Base-by-base conservation (phyloP, 2,329 filamentous ascomycete species). In the Rhynchosporium agropyri region DNA sequence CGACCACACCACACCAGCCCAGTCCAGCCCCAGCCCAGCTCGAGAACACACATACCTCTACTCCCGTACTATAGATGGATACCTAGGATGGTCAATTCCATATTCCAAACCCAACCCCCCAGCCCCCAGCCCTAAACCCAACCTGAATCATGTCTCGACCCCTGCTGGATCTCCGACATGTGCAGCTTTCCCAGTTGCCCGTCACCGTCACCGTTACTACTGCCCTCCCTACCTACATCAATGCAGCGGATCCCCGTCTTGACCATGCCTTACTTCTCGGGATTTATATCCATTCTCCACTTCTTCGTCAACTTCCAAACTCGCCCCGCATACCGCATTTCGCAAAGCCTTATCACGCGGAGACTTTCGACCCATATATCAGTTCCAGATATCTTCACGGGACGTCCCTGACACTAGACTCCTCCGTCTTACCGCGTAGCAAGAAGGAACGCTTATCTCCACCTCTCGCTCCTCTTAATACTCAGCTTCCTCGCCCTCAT, bases 261-360 rank as follows among this genome's bases (percentile, higher is more conserved):
- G 13, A 20, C 3, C 20, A n/a, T n/a, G 10, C 28, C 49, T 38
- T 13, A 33, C 28, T 40, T 57, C 40, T 9, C 33, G 28, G 40
- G 57, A 59, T 49, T 51, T 59, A 59, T 59, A 59, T 46, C 36
- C 58, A 51, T 9, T 51, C 38, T 45, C 51, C 50, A 61, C 38
- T 33, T 28, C 58, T 29, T 61, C 53, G 43, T 40, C 45, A 29
- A 40, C n/a, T 15, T 13, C 38, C 43, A 36, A 29, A 36, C 29
- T 31, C 33, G 53, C 51, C 60, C 57, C 57, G 46, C 57, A 59
- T 54, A 59, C 28, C 57, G n/a, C 31, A 26, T 20, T 50, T 31
- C 50, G 46, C 42, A 38, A 51, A 43, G 46, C 33, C 20, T 59
- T 46, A 59, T 45, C 57, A 51, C 57, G 57, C 33, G 46, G 46